Evolutionary conservation across 2,329 filamentous ascomycete genomes (phyloP).

Genomic region (Stenocarpella maydis): DNA sequence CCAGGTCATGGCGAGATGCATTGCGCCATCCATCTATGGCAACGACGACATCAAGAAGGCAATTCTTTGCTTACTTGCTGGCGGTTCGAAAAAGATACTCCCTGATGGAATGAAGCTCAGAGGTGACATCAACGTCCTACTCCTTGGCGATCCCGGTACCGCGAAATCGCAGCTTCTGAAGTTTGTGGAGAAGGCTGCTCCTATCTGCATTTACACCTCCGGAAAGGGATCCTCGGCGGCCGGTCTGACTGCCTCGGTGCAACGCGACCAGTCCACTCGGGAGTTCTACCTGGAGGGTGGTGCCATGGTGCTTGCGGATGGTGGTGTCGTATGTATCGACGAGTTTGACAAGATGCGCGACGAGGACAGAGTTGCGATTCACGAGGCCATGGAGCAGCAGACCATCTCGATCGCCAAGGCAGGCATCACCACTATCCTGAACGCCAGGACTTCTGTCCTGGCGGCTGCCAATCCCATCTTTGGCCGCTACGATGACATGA

Average conservation of each 20-base stretch:
- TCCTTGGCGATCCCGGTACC: constrained; percentile 96
- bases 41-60: constrained; percentile 97
- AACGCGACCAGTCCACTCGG: constrained; percentile 87
- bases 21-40: constrained; percentile 96
- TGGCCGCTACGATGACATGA: constrained; percentile 97
- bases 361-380: constrained; percentile 95
- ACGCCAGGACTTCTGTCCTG: constrained; percentile 92
- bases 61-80: constrained; percentile 91
- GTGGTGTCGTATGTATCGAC: constrained; percentile 97
- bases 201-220: constrained; percentile 98
- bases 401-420: constrained; percentile 99
- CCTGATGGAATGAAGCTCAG: constrained; percentile 97
- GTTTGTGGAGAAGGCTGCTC: constrained; percentile 95
- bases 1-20: constrained; percentile 86
- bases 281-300: constrained; percentile 99
- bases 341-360: constrained; percentile 99
- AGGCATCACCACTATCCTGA: constrained; percentile 97
- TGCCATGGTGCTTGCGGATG: constrained; percentile 97
- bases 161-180: constrained; percentile 97
- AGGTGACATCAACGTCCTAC: constrained; percentile 96
- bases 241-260: constrained; percentile 95
- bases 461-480: constrained; percentile 98
- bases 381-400: constrained; percentile 99
- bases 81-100: constrained; percentile 96
- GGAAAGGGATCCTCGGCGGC: constrained; percentile 98